Evolutionary conservation across 495 filamentous ascomycete genomes (phyloP).

Genomic region (Podospora fimiseda): DNA sequence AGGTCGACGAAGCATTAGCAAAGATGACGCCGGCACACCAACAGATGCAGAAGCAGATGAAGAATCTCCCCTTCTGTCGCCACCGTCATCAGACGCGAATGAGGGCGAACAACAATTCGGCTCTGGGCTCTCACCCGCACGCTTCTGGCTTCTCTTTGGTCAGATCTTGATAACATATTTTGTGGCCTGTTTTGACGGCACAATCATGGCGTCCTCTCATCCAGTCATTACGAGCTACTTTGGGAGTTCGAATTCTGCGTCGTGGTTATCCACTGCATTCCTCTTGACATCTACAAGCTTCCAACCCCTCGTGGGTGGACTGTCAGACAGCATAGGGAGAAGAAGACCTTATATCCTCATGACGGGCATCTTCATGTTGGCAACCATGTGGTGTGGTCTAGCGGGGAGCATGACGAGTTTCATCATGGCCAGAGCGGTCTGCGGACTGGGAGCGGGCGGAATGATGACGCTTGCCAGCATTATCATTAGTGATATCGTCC

Average conservation of each 20-base stretch:
- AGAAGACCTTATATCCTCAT: constrained; percentile 61
- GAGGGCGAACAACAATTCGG: constrained; percentile 14
- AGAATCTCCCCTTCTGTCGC: constrained; percentile 12
- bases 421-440: constrained; percentile 64
- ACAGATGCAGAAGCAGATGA: constrained; percentile 8
- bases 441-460: constrained; percentile 68
- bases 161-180: constrained; percentile 35
- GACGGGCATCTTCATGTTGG: constrained; percentile 55
- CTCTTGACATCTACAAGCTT: constrained; percentile 69
- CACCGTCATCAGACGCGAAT: too few relatives aligned
- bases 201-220: constrained; percentile 75
- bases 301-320: constrained; percentile 63
- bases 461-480: constrained; percentile 68
- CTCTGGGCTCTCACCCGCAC: constrained; percentile 28
- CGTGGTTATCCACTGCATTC: constrained; percentile 77
- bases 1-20: too few relatives aligned
- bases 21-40: too few relatives aligned
- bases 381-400: constrained; percentile 67
- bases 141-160: constrained; percentile 36
- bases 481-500: constrained; percentile 67
- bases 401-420: constrained; percentile 67
- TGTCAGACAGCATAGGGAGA: constrained; percentile 69
- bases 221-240: constrained; percentile 79
- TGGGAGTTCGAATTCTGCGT: constrained; percentile 64
- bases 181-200: constrained; percentile 59